These are phyloP conservation scores for Acanthamoeba triangularis DNA, from an alignment of 208 protist genomes.

Conservation along the genomic window DNA sequence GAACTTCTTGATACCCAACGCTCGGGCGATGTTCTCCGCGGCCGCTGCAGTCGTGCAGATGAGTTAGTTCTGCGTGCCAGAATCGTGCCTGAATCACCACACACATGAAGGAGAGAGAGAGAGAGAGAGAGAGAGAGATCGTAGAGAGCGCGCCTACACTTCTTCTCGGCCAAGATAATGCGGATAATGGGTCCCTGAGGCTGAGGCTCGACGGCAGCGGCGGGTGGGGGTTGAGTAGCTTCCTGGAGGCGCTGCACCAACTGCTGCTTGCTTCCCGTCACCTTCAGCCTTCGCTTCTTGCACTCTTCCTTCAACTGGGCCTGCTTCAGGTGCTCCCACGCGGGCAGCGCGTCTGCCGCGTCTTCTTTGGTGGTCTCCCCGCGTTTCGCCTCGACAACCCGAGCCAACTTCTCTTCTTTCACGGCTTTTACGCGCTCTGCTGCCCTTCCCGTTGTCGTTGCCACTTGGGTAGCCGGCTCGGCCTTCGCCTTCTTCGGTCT, in stretches of 20 bases:
- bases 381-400: no score
- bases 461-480: no score
- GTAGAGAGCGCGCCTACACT: not conserved
- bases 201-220: not conserved
- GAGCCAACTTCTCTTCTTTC: no score
- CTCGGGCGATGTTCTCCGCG: constrained; percentile 68
- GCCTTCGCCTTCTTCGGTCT: no score
- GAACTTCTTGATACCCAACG: constrained; percentile 43
- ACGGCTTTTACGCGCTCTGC: no score
- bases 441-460: no score
- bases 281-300: not conserved
- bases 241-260: constrained; percentile 36
- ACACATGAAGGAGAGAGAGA: not conserved
- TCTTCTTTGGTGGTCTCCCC: no score
- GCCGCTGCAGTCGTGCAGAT: not conserved
- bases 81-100: not conserved
- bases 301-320: constrained; percentile 53
- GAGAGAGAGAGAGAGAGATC: not conserved
- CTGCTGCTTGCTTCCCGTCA: constrained; percentile 54
- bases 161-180: constrained; percentile 66
- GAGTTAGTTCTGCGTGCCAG: no score
- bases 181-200: not conserved
- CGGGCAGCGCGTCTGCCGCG: no score
- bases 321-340: not conserved
- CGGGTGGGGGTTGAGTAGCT: not conserved